These are phyloP conservation scores for Candida glaebosa DNA, from an alignment of 805 yeast genomes.

Conservation along the genomic window DNA sequence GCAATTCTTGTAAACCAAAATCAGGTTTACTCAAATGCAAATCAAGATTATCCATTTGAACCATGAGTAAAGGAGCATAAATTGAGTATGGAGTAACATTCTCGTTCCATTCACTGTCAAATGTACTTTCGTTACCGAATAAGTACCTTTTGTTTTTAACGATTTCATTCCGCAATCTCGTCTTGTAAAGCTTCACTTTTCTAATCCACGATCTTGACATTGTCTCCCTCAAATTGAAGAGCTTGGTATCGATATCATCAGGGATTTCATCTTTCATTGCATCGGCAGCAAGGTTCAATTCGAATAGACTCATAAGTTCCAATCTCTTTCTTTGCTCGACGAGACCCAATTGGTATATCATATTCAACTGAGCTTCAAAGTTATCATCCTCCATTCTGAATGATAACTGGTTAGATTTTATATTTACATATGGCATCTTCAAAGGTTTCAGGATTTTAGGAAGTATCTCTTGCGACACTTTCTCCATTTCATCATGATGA, in stretches of 20 bases:
- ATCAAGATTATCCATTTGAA: conserved; percentile 25
- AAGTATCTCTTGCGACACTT: conserved; percentile 17
- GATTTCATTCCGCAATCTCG: conserved; percentile 33
- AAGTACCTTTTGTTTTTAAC: conserved; percentile 31
- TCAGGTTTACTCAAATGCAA: conserved; percentile 23
- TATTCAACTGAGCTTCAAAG: conserved; percentile 36
- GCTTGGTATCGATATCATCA: conserved; percentile 25
- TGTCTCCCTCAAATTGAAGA: conserved; percentile 36
- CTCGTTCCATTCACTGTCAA: conserved; percentile 15
- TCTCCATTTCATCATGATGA: conserved; percentile 6
- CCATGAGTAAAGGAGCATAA: conserved; percentile 33
- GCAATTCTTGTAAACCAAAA: conserved; percentile 36
- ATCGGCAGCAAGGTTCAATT: conserved; percentile 5
- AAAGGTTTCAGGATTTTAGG: conserved; percentile 30
- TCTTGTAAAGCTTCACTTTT: conserved; percentile 49
- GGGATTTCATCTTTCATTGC: conserved; percentile 9
- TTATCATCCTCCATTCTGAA: conserved; percentile 44
- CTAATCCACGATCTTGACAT: conserved; percentile 70
- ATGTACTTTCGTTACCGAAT: conserved; percentile 32
- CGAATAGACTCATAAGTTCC: conserved; percentile 26
- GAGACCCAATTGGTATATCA: conserved; percentile 40
- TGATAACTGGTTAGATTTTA: conserved; percentile 23
- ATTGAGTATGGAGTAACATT: conserved; percentile 27
- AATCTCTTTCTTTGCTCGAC: conserved; percentile 38
- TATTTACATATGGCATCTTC: conserved; percentile 23